Conservation (phyloP, 1,284 basidiomycete genomes). For the Cystobasidium slooffiae region DNA sequence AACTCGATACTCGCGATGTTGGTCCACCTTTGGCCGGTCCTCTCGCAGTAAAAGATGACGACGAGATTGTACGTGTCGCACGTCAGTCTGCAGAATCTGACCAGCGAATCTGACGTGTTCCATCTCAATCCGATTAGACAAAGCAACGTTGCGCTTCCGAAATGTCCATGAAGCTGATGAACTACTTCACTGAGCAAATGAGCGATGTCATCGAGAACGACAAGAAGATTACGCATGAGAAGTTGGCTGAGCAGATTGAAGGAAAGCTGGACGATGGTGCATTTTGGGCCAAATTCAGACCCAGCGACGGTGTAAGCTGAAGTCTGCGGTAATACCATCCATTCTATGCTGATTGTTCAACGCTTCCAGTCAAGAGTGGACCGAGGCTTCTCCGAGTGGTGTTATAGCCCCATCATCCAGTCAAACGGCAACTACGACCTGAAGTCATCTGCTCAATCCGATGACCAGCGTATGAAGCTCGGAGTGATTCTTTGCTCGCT, state of each 20-base stretch:
- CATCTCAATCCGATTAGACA: conserved; percentile 64
- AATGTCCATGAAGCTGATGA: conserved; percentile 82
- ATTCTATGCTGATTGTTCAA: not conserved
- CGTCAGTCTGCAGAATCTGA: not conserved
- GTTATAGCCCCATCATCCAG: conserved; percentile 93
- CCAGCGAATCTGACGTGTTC: not conserved
- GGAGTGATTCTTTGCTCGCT: conserved; percentile 87
- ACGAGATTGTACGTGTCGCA: conserved; percentile 73
- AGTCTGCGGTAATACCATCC: not conserved
- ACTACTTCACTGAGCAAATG: conserved; percentile 85
- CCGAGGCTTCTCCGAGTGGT: conserved; percentile 85
- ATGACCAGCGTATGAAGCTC: conserved; percentile 79
- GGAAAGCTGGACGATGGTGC: conserved; percentile 79
- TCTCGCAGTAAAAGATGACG: conserved; percentile 85
- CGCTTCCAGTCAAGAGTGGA: conserved; percentile 67
- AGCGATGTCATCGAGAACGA: conserved; percentile 89
- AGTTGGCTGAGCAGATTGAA: conserved; percentile 81
- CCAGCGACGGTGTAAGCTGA: conserved; percentile 48
- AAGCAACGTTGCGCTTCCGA: conserved; percentile 72
- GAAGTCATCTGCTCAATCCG: conserved; percentile 81
- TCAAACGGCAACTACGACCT: conserved; percentile 91
- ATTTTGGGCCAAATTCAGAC: conserved; percentile 66
- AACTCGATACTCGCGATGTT: conserved; percentile 79
- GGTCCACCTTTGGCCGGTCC: conserved; percentile 73
- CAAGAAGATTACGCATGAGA: conserved; percentile 85